Base-by-base conservation (phyloP, 441 rosid genomes). In the Populus hybrid region DNA sequence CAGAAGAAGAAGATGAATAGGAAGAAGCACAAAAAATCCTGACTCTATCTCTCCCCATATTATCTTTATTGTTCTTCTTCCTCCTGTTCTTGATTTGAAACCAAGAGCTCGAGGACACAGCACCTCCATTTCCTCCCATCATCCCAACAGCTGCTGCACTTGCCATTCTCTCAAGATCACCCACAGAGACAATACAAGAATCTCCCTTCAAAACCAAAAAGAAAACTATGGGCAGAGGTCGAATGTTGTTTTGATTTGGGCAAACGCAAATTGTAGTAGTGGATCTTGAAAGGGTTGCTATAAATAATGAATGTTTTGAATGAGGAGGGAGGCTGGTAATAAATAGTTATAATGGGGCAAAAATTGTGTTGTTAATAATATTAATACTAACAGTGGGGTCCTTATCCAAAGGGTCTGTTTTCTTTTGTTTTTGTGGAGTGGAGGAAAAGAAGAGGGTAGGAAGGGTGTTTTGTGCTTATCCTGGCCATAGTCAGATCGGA, bases 1-100 rank as follows among this genome's bases (percentile, higher is more conserved):
- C 86, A 10, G 90, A 84, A 32, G 89, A 76, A 10, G 32, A 30
- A 30, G 32, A 30, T 30, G 70, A 69, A 53, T 76, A 70, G 42
- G 82, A 78, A 57, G 83, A 72, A 72, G 75, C 72, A 59, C 90
- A 89, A 3, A 75, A 64, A 67, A 89, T 81, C 76, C 74, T 82
- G 11, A 86, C 70, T 67, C 86, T 82, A 28, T 81, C 73, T 6
- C 68, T 50, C 10, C 18, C 81, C 74, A 67, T 82, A 0, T 53
- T 53, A 6, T 53, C 61, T 30, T 30, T 30, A 76, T 67, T 81
- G 76, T 81, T 77, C 74, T 80, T 86, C 82, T 67, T 80, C 1
- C 26, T 81, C 67, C 75, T 64, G 2, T 68, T 81, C 71, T 75
- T 82, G 76, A 75, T 70, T 69, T 80, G 83, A 79, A 84, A 74